These are phyloP conservation scores for Kickxella alabastrina DNA, from an alignment of 192 early-diverging fungal genomes.

Conservation along the genomic window DNA sequence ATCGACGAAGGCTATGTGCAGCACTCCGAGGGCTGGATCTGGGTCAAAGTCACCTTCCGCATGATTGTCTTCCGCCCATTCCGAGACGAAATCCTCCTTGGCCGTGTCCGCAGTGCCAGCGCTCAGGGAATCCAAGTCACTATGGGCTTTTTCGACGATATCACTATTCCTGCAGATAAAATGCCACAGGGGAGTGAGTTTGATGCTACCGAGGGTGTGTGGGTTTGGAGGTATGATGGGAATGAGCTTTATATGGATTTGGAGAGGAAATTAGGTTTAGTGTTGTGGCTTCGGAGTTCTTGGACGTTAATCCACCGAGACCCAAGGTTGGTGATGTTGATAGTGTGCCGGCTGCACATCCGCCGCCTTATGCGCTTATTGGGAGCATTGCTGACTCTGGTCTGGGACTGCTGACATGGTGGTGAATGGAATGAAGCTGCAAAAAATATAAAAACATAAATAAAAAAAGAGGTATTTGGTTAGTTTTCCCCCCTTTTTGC, in stretches of 20 bases:
- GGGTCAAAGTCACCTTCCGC: constrained; percentile 74
- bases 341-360: constrained; percentile 13
- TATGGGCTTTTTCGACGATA: constrained; percentile 91
- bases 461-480: no score
- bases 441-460: no score
- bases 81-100: constrained; percentile 78
- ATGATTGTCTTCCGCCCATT: constrained; percentile 90
- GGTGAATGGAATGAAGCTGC: no score
- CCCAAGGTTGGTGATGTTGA: constrained; percentile 34
- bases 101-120: constrained; percentile 71
- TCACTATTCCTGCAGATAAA: constrained; percentile 64
- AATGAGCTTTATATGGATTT: constrained; percentile 78
- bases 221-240: constrained; percentile 83
- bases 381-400: constrained; percentile 68
- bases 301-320: constrained; percentile 62
- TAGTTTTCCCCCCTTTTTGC: no score
- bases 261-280: constrained; percentile 75
- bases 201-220: constrained; percentile 65
- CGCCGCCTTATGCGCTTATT: constrained; percentile 29
- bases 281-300: constrained; percentile 68
- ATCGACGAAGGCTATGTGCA: constrained; percentile 85
- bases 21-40: constrained; percentile 73
- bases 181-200: constrained; percentile 65
- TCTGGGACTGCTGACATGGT: constrained; percentile 69
- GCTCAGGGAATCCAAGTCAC: constrained; percentile 66